Conservation (phyloP, 2,329 filamentous ascomycete species). For the Colletotrichum sojae region DNA sequence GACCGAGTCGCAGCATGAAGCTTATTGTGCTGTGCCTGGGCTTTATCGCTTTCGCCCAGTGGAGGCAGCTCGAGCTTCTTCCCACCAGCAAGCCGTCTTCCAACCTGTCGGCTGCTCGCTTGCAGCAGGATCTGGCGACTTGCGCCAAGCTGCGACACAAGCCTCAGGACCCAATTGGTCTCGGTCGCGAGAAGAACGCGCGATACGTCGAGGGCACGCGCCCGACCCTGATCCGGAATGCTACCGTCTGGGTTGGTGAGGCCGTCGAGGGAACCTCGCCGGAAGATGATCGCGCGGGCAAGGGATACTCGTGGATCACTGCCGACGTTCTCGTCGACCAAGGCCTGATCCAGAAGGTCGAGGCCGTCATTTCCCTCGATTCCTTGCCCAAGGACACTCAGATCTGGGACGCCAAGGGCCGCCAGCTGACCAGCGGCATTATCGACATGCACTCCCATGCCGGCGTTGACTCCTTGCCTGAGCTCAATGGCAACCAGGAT, state of each 20-base stretch:
- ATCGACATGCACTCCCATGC: constrained; percentile 82
- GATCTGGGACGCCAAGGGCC: constrained; percentile 71
- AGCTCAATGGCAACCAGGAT: constrained; percentile 68
- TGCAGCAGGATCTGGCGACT: constrained; percentile 67
- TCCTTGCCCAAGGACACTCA: constrained; percentile 62
- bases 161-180: constrained; percentile 69
- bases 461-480: constrained; percentile 71
- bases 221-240: constrained; percentile 76
- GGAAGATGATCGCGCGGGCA: constrained; percentile 69
- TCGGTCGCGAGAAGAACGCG: constrained; percentile 71
- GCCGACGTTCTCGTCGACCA: constrained; percentile 74
- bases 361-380: constrained; percentile 56
- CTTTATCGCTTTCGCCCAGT: constrained; percentile 66
- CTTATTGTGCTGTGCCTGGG: constrained; percentile 61
- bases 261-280: constrained; percentile 65
- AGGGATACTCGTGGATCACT: constrained; percentile 71
- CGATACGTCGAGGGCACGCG: constrained; percentile 71
- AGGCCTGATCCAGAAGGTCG: constrained; percentile 72
- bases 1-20: constrained; percentile 39
- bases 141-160: constrained; percentile 69
- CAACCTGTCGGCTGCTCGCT: constrained; percentile 64
- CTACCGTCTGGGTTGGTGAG: constrained; percentile 77
- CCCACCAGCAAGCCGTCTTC: constrained; percentile 40
- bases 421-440: constrained; percentile 75
- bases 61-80: constrained; percentile 54